Conservation (phyloP, 768 basidiomycete species). For the Hericium alpestre region DNA sequence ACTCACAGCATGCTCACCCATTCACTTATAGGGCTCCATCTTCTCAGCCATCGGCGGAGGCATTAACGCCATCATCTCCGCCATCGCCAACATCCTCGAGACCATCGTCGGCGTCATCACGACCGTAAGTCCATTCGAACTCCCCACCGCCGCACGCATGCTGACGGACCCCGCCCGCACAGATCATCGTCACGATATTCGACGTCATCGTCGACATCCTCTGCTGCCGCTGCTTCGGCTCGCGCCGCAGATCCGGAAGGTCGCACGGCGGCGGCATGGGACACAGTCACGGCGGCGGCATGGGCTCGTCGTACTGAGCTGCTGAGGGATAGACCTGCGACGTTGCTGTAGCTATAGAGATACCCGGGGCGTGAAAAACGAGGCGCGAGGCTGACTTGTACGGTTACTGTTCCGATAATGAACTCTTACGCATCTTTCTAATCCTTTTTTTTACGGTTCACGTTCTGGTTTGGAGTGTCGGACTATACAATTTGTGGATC, state of each 20-base stretch:
- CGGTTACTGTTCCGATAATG: too few relatives aligned
- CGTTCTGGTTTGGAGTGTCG: too few relatives aligned
- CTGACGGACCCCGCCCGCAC: not conserved
- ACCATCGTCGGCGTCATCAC: constrained; percentile 49
- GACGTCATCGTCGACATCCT: constrained; percentile 43
- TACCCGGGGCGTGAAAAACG: too few relatives aligned
- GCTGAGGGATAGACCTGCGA: too few relatives aligned
- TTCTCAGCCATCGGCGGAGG: constrained; percentile 55
- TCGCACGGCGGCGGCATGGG: constrained; percentile 17
- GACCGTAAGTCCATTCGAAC: constrained; percentile 27
- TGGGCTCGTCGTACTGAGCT: not conserved
- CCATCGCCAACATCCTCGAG: constrained; percentile 49
- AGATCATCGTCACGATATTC: constrained; percentile 59
- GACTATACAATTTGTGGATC: too few relatives aligned
- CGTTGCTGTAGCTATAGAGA: too few relatives aligned
- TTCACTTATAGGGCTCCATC: constrained; percentile 37
- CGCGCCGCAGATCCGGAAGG: constrained; percentile 16
- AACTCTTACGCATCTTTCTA: too few relatives aligned
- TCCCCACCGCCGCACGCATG: not conserved
- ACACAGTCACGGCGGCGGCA: not conserved
- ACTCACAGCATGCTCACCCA: too few relatives aligned
- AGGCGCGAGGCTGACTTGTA: too few relatives aligned
- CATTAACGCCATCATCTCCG: constrained; percentile 48
- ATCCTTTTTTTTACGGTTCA: too few relatives aligned
- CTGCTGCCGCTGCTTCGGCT: constrained; percentile 27